These are phyloP conservation scores for Solanum bukasovii DNA, from an alignment of 257 asterid species.

Conservation along the genomic window DNA sequence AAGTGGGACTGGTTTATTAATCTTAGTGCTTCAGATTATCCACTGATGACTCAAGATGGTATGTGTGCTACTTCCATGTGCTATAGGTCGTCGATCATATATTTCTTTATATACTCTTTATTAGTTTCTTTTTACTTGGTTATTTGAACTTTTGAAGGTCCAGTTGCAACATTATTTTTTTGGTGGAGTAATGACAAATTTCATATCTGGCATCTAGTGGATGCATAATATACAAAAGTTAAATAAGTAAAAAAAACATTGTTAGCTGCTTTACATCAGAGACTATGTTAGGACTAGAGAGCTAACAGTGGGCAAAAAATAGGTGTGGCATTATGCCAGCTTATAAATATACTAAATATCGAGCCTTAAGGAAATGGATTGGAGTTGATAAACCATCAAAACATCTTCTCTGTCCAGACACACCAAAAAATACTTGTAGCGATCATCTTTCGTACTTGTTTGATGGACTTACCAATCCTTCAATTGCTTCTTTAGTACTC, in stretches of 20 bases:
- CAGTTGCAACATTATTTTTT: background rate
- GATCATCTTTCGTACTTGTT: background rate
- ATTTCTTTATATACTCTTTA: background rate
- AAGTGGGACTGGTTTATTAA: conserved; percentile 99
- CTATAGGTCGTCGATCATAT: background rate
- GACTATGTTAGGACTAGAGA: background rate
- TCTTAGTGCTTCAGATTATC: conserved; percentile 99
- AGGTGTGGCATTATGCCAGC: background rate
- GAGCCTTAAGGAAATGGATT: background rate
- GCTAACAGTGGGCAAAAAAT: background rate
- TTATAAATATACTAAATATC: background rate
- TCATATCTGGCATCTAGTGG: background rate
- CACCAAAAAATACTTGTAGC: background rate
- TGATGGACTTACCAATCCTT: background rate
- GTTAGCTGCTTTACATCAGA: background rate
- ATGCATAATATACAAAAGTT: background rate
- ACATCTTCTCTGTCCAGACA: background rate
- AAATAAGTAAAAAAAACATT: background rate
- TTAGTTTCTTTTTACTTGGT: background rate
- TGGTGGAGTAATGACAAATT: background rate
- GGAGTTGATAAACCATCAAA: background rate
- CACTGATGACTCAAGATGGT: conserved; percentile 97
- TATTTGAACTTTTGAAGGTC: background rate
- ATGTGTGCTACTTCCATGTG: conserved; percentile 20
- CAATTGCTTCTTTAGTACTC: background rate